Base-by-base conservation (phyloP, 2,329 filamentous ascomycete genomes). In the Penicillium sp. region DNA sequence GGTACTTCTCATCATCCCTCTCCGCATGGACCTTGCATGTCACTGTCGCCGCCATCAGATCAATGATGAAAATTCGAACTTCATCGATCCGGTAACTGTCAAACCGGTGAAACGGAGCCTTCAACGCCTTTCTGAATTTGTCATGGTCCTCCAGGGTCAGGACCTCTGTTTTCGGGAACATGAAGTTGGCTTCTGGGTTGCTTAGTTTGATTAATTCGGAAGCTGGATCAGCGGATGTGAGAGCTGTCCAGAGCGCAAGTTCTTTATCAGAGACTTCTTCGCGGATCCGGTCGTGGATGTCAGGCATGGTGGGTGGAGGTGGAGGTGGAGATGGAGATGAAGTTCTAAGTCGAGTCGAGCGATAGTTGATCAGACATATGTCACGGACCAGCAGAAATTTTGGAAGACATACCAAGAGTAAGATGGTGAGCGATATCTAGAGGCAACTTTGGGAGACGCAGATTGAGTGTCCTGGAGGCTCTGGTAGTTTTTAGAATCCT, bases 221-320 rank as follows among this genome's bases (percentile, higher is more conserved):
- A 6, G 61, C 70, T 0, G 72, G 72, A 44, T 73, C 68, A 14
- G 71, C 72, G 0, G 69, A 73, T 8, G 72, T 74, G 15, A 74
- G 59, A 1, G 72, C 69, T 6, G 70, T 73, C 72, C 72, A 74
- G 7, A 74, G 66, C 0, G 66, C 65, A n/a, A 67, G 70, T 54
- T 73, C 71, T 51, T 71, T 70, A 54, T 62, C 57, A 48, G 70
- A 58, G 47, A 74, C 62, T 46, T 73, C 71, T 14, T 73, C 59
- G 40, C 68, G 67, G 58, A 74, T 74, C 14, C 71, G 69, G 22
- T 74, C 69, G 66, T 73, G 68, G 44, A 74, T 74, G 31, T 66
- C 57, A 27, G 71, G 65, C 72, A 74, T 74, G 49, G 40, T 58
- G 56, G 42, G 20, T 40, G 23, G 33, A 45, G 22, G 20, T 31